Evolutionary conservation across 352 stramenopile genomes (phyloP).

Genomic region (Globisporangium acanthophoron): DNA sequence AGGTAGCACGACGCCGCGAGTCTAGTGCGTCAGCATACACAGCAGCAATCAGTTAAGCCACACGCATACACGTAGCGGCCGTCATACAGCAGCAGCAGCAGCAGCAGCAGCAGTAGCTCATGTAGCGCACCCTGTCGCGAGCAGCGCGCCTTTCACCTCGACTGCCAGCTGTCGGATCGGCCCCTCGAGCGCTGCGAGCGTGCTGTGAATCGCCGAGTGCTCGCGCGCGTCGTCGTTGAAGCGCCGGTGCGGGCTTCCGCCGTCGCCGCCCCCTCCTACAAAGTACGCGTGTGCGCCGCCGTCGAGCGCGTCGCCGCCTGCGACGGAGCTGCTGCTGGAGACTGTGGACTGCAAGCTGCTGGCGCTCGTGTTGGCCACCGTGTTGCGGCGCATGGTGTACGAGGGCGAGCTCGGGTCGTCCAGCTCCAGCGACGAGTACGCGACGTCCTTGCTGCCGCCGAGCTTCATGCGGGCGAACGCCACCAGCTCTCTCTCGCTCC

Average conservation of each 20-base stretch:
- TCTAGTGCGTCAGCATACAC: constrained; percentile 14
- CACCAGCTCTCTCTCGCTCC: no score
- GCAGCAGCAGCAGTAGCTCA: neutral
- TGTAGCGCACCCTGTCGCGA: constrained; percentile 61
- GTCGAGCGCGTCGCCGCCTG: constrained; percentile 7
- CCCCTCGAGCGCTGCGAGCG: constrained; percentile 51
- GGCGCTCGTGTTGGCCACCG: constrained; percentile 19
- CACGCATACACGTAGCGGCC: neutral
- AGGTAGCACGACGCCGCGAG: constrained; percentile 75
- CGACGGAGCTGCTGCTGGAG: constrained; percentile 18
- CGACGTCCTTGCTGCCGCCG: constrained; percentile 55
- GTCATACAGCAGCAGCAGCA: neutral
- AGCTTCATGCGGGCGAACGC: constrained; percentile 42
- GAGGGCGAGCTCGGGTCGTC: constrained; percentile 38
- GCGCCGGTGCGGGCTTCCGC: constrained; percentile 11
- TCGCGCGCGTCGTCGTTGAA: constrained; percentile 28
- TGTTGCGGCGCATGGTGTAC: constrained; percentile 25
- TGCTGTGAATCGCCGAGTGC: constrained; percentile 23
- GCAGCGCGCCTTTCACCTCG: constrained; percentile 76
- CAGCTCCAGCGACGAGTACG: constrained; percentile 71
- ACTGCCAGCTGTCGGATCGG: constrained; percentile 69
- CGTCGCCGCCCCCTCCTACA: neutral
- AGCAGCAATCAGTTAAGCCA: neutral
- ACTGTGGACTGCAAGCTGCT: constrained; percentile 42
- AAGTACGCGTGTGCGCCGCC: constrained; percentile 4